Conservation (phyloP, 2,329 filamentous ascomycete species). For the Cytospora schulzeri region DNA sequence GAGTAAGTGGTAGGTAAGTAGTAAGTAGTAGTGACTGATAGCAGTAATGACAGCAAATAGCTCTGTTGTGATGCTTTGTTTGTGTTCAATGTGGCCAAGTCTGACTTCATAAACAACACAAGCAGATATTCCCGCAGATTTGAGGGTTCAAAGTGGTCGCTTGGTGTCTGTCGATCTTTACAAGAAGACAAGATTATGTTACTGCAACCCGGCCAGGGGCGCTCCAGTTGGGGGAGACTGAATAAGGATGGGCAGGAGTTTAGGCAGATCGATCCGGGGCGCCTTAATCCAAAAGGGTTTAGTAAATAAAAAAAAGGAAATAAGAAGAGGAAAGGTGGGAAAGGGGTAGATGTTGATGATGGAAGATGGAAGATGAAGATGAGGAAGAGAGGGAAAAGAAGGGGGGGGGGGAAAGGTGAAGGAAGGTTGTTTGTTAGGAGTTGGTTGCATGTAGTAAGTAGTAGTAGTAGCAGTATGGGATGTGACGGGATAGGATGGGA, state of each 20-base stretch:
- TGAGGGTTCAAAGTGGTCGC: not conserved
- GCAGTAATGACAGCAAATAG: too few species aligned
- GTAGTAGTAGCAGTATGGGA: not conserved
- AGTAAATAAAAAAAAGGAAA: not conserved
- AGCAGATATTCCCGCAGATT: conserved; percentile 6
- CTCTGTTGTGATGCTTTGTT: not conserved
- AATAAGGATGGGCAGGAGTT: conserved; percentile 27
- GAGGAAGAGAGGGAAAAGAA: too few species aligned
- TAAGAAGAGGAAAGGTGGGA: not conserved
- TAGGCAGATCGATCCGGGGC: conserved; percentile 1
- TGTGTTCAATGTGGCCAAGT: conserved; percentile 2
- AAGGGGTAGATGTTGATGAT: too few species aligned
- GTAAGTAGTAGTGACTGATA: too few species aligned
- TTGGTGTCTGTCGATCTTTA: conserved; percentile 19
- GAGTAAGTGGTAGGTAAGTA: too few species aligned
- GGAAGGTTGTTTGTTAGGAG: not conserved
- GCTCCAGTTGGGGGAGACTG: conserved; percentile 1
- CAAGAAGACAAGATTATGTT: conserved; percentile 8
- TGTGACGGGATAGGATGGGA: not conserved
- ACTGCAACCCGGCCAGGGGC: conserved; percentile 27
- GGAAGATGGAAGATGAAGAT: not conserved
- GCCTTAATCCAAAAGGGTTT: not conserved
- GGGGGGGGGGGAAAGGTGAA: not conserved
- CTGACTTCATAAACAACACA: conserved; percentile 4
- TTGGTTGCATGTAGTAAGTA: not conserved